Conservation (phyloP, 495 filamentous ascomycete genomes). For the Penicillium soppii region DNA sequence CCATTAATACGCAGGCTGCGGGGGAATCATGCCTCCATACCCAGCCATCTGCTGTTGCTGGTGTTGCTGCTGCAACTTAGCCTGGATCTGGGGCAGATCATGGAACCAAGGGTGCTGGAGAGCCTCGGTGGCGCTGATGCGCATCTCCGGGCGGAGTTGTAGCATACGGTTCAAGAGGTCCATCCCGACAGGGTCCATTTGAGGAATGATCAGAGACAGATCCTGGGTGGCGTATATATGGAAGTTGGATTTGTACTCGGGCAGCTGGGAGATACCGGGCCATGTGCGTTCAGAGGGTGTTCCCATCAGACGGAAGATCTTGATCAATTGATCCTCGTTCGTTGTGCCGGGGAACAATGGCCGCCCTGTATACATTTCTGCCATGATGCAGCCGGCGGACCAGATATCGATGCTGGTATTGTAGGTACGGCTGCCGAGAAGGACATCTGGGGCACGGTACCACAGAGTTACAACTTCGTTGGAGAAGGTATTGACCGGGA, state of each 20-base stretch:
- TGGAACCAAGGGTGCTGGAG: constrained; percentile 89
- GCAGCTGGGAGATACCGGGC: constrained; percentile 86
- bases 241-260: constrained; percentile 92
- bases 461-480: constrained; percentile 97
- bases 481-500: constrained; percentile 96
- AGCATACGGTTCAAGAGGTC: constrained; percentile 88
- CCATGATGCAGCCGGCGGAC: constrained; percentile 98
- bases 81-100: constrained; percentile 55
- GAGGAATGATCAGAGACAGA: constrained; percentile 77
- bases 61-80: constrained; percentile 49
- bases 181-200: constrained; percentile 82
- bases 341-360: constrained; percentile 93
- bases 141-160: constrained; percentile 87
- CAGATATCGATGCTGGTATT: constrained; percentile 98
- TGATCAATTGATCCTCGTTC: constrained; percentile 91
- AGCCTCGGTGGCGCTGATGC: constrained; percentile 80
- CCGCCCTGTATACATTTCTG: constrained; percentile 93
- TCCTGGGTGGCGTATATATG: constrained; percentile 96
- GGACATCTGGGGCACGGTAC: constrained; percentile 93
- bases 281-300: constrained; percentile 90
- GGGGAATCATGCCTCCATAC: constrained; percentile 43
- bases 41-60: constrained; percentile 45
- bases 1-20: constrained; percentile 39
- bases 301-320: constrained; percentile 97
- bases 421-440: constrained; percentile 87